Conservation (phyloP, 2,329 filamentous ascomycete species). For the Pyricularia grisea region DNA sequence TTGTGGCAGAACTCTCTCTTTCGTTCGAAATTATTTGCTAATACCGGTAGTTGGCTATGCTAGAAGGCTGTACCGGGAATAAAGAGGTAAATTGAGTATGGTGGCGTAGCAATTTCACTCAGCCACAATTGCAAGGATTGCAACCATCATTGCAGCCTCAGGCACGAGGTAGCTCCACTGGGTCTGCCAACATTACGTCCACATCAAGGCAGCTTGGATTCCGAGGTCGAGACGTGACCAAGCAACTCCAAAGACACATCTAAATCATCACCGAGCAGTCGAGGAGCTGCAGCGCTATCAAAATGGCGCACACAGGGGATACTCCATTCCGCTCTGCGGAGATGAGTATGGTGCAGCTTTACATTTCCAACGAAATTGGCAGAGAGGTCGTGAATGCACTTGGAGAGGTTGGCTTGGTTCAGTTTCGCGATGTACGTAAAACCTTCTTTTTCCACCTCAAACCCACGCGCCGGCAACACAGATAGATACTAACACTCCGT, state of each 20-base stretch:
- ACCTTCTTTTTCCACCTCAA: not conserved
- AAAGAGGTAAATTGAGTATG: not conserved
- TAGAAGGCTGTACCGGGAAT: not conserved
- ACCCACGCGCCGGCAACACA: not conserved
- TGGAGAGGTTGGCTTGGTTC: constrained; percentile 90
- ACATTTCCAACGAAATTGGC: constrained; percentile 97
- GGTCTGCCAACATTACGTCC: not conserved
- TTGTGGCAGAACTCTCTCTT: no score
- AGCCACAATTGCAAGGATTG: not conserved
- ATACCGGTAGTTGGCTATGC: no score
- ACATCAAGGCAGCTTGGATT: not conserved
- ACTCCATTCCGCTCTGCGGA: constrained; percentile 99
- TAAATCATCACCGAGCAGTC: not conserved
- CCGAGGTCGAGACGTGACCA: not conserved
- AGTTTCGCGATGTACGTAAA: constrained; percentile 83
- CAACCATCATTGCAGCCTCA: not conserved
- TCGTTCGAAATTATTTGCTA: no score
- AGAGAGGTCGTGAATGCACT: constrained; percentile 94
- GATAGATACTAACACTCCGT: not conserved
- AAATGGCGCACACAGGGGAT: constrained; percentile 63
- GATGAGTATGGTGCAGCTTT: constrained; percentile 99
- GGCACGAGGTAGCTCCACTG: not conserved
- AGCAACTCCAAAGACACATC: not conserved
- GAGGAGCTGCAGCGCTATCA: constrained; percentile 17
- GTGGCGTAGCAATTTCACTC: not conserved